Base-by-base conservation (phyloP, 1,139 yeast species). In the Eremothecium gossypii region DNA sequence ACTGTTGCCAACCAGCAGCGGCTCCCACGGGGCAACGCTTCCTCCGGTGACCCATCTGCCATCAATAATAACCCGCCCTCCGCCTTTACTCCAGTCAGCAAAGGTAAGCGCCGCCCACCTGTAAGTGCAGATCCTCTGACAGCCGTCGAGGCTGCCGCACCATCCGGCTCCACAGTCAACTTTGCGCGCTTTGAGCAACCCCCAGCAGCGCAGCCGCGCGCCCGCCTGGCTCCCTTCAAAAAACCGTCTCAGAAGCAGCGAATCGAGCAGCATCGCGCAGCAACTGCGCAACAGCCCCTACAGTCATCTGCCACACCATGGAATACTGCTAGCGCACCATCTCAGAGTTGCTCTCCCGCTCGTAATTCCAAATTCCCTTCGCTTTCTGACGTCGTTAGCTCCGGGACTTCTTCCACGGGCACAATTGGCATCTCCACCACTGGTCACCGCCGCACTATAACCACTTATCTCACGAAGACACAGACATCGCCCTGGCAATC, bases 401-500 rank as follows among this genome's bases (percentile, higher is more conserved):
- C 30, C 7, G 38, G 26, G 7, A 23, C 32, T 20, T 30, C 33
- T 27, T 41, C 33, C 31, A 39, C 45, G 3, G 42, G 34, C 8
- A 41, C 39, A 5, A 35, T 41, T 10, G 37, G 46, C 11, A 30
- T 43, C 8, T 41, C 45, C 2, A 43, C 46, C 11, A 42, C 41
- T 10, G 48, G 48, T 3, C 40, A 36, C 11, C 39, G 37, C 8
- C 35, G 36, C 8, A 34, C 46, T 1, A 45, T 45, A 26, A 45
- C 45, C 1, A 36, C 43, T 9, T 45, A 45, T 13, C 36, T 42
- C 17, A 36, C 31, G 33, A 43, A 40, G 20, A 17, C 41, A 6
- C 27, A 26, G 8, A 4, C 31, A 3, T 12, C 31, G 3, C 31
- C 11, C 11, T 12, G 13, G 13, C 31, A 29, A 29, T 12, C 31